Base-by-base conservation (phyloP, 352 stramenopile species). In the Halophytophthora batemanensis region DNA sequence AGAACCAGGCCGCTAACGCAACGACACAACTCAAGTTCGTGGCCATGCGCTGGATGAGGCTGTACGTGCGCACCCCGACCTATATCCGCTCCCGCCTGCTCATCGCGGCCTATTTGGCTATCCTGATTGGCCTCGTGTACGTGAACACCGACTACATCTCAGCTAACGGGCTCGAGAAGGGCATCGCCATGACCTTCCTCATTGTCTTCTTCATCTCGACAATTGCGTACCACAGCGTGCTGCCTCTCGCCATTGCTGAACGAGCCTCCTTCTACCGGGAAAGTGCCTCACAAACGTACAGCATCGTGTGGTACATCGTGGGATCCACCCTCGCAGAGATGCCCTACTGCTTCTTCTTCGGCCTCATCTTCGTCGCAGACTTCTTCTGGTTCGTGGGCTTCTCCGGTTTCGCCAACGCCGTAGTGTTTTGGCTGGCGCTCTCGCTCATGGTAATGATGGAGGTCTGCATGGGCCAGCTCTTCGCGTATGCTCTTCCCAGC, bases 261-360 rank as follows among this genome's bases (percentile, higher is more conserved):
- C 77, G 91, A 36, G 82, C 83, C 29, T 80, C 88, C 36, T 97
- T 93, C 59, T 97, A 97, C 69, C 66, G 86, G 3, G 88, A 97
- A 55, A 82, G 90, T 28, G 71, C 78, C n/a, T 75, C 82, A 1
- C 53, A 81, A 45, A 96, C 92, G 65, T 98, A 97, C 50, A 64
- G 69, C 17, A 50, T 76, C 31, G 37, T 67, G 13, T 73, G 80
- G 44, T 89, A 97, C 41, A 72, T 71, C 36, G 43, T 94, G 3
- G 69, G 80, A 15, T 49, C 44, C 13, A 89, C 79, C 11, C 23
- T 98, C 25, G 71, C 74, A 0, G 90, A 97, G 70, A 62, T 87
- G 38, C 71, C 73, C 33, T 82, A 83, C 54, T 57, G 77, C 3
- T 66, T 81, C 2, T 21, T 43, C 4, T 56, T 53, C 0, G 59